These are phyloP conservation scores for Metschnikowia reukaufii DNA, from an alignment of 805 yeast genomes.

Conservation along the genomic window DNA sequence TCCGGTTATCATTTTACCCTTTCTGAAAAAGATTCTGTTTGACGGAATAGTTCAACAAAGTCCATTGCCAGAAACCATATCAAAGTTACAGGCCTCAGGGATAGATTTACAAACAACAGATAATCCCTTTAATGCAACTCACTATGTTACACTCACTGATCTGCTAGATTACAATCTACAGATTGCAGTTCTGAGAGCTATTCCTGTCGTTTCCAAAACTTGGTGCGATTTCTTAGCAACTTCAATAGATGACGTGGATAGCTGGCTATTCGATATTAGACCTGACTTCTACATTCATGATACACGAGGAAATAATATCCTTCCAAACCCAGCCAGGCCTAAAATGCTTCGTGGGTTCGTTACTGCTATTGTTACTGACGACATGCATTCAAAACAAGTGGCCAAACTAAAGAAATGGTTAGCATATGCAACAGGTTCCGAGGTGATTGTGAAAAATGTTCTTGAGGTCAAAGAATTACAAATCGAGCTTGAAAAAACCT, in stretches of 20 bases:
- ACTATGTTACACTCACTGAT: constrained; percentile 21
- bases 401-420: constrained; percentile 17
- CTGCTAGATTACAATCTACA: constrained; percentile 17
- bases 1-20: constrained; percentile 20
- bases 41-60: constrained; percentile 15
- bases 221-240: constrained; percentile 26
- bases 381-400: constrained; percentile 6
- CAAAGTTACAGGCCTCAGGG: constrained; percentile 12
- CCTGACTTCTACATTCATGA: constrained; percentile 19
- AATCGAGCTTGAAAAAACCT: neutral
- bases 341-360: constrained; percentile 17
- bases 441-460: neutral
- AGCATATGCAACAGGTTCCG: constrained; percentile 12
- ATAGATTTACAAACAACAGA: constrained; percentile 23
- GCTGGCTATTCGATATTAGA: constrained; percentile 25
- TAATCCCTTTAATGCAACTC: constrained; percentile 24
- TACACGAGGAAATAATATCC: constrained; percentile 6
- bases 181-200: constrained; percentile 28
- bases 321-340: constrained; percentile 17
- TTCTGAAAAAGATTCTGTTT: constrained; percentile 16
- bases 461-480: neutral
- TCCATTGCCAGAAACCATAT: constrained; percentile 12
- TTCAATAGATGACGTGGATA: constrained; percentile 14
- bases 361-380: constrained; percentile 10
- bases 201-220: constrained; percentile 27